Conservation (phyloP, 169 alveolate genomes). For the Plasmodium inui region DNA sequence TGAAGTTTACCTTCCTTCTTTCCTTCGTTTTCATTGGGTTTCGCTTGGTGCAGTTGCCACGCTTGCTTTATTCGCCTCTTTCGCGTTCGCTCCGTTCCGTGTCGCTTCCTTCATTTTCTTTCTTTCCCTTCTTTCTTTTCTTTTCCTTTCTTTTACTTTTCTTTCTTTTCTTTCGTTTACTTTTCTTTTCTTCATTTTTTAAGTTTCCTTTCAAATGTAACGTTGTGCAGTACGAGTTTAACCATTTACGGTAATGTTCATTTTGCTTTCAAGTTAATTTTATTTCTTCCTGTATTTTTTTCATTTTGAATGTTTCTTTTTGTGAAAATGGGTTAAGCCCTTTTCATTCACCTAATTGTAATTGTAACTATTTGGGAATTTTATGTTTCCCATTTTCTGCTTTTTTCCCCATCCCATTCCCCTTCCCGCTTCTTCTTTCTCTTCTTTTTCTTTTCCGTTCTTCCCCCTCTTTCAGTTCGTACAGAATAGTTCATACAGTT, state of each 20-base stretch:
- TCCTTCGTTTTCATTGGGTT: neutral
- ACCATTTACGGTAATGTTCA: neutral
- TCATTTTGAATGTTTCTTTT: neutral
- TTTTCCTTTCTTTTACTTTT: neutral
- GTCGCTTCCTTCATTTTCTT: neutral
- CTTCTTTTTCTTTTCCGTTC: neutral
- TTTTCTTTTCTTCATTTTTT: neutral
- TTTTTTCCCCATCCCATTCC: neutral
- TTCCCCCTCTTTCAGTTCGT: neutral
- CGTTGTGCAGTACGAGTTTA: neutral
- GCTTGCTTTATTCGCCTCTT: neutral
- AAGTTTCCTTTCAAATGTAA: neutral
- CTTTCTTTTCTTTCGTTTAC: neutral
- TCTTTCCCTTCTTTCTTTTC: neutral
- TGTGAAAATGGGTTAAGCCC: slow-evolving; percentile 17
- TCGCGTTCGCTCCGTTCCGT: neutral
- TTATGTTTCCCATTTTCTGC: neutral
- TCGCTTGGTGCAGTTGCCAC: neutral
- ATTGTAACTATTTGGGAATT: neutral
- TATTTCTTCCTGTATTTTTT: neutral
- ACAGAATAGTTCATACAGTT: neutral
- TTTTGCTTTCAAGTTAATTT: neutral
- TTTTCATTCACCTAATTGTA: neutral
- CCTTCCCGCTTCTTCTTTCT: neutral
- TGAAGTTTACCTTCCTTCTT: neutral